phyloP scores from a whole-genome alignment of 2,329 filamentous ascomycete genomes.

The Alternaria brassicicola region DNA sequence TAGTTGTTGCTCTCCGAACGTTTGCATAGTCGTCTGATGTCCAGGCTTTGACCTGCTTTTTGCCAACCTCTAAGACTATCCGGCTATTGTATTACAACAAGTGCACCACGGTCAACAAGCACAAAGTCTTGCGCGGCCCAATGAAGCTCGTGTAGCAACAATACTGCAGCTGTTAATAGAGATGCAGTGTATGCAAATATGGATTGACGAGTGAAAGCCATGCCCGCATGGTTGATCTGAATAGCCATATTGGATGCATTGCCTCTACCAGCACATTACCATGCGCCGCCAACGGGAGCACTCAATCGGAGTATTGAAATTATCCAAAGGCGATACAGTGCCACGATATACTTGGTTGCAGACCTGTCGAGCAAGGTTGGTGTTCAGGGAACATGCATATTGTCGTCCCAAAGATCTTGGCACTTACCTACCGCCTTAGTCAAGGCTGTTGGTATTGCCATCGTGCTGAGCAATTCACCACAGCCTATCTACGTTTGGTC shows the following conservation, averaged over 20 bases:
- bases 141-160: background rate
- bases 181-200: background rate
- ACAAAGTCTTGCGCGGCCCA: no score
- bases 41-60: no score
- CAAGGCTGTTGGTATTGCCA: conserved; percentile 30
- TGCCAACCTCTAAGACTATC: background rate
- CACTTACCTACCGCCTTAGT: conserved; percentile 24
- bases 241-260: conserved; percentile 10
- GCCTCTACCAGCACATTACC: background rate
- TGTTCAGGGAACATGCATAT: conserved; percentile 19
- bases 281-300: background rate
- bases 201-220: background rate
- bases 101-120: background rate
- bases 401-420: conserved; percentile 13
- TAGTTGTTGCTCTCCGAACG: no score
- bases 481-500: conserved; percentile 34
- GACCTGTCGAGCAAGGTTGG: conserved; percentile 11
- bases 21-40: no score
- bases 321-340: conserved; percentile 13
- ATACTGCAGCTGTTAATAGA: background rate
- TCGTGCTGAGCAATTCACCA: conserved; percentile 33
- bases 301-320: conserved; percentile 23
- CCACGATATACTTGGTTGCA: conserved; percentile 1
- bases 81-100: background rate
- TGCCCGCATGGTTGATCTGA: conserved; percentile 3